Base-by-base conservation (phyloP, 257 asterid genomes). In the Vinca minor region DNA sequence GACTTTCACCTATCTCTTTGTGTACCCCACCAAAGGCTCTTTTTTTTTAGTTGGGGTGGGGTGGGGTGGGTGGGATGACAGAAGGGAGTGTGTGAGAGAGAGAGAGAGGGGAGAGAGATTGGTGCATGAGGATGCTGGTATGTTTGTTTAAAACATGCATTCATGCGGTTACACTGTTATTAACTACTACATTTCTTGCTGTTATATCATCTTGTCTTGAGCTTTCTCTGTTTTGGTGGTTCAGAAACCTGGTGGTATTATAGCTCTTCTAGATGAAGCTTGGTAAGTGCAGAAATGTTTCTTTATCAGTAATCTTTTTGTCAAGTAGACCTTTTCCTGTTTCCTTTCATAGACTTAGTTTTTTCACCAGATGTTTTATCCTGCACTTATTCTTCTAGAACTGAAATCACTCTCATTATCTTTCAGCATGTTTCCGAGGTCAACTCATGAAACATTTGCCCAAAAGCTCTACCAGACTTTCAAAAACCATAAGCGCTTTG, bases 261-360 rank as follows among this genome's bases (percentile, higher is more conserved):
- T 93, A 32, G 97, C 98, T 49, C 98, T 93, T 73, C 95, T 93
- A 48, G 98, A 93, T 80, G 97, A 93, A 85, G 97, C 98, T 68
- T 93, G 98, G 98, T 89, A 75, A 78, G 87, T 74, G 41, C 57
- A 62, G 23, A 14, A 14, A 26, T 23, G 39, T 64, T 38, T 63
- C 20, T n/a, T n/a, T n/a, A 39, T 53, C 17, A 14, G 15, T 44
- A 1, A 48, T 17, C 38, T 61, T 50, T 45, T 28, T 47, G 34
- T 63, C 20, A n/a, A 42, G 9, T 21, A 59, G 58, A 35, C 50
- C 4, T 31, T 57, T 20, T 20, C 21, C 12, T 59, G 31, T 36
- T 59, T 36, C 5, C 15, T 41, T n/a, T 20, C 13, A 63, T 29
- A n/a, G 25, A 26, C n/a, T 31, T n/a, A n/a, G 18, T 49, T 15